Percentiles rank a stretch among this genome's conserved stretches.
phyloP scores from a whole-genome alignment of 148 eudicot genomes.

The Fallopia convolvulus region DNA sequence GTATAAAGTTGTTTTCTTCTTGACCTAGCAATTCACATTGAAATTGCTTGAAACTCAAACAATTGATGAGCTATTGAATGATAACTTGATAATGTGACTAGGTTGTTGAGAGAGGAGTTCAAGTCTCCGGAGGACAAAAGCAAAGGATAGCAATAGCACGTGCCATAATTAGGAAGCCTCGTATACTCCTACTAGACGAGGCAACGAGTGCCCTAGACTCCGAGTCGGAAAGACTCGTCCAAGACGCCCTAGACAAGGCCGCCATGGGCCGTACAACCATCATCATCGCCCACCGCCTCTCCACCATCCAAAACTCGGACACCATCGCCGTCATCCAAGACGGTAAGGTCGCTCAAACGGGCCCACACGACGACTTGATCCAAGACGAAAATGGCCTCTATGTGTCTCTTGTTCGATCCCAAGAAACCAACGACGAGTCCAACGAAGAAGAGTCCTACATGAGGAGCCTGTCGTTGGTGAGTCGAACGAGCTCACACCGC shows the following conservation, averaged over 20 bases:
- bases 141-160: constrained; percentile 55
- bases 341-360: constrained; percentile 29
- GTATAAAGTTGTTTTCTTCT: not conserved
- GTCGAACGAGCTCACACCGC: constrained; percentile 38
- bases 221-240: constrained; percentile 41
- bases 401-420: constrained; percentile 23
- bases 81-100: not conserved
- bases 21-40: not conserved
- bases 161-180: constrained; percentile 41
- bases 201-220: constrained; percentile 55
- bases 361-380: constrained; percentile 36
- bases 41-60: not conserved
- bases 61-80: not conserved
- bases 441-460: constrained; percentile 16
- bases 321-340: constrained; percentile 33
- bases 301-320: constrained; percentile 42
- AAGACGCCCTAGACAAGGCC: constrained; percentile 42
- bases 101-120: constrained; percentile 55
- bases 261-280: constrained; percentile 41
- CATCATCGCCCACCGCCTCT: constrained; percentile 44
- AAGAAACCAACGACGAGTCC: not conserved
- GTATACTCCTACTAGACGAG: constrained; percentile 35
- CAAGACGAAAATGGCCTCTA: constrained; percentile 25
- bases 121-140: constrained; percentile 55
- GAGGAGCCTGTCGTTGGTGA: constrained; percentile 20